Percentiles rank a stretch among this genome's conserved stretches.
phyloP scores from a whole-genome alignment of 108 stramenopile species.

The Nannochloropsis granulata region DNA sequence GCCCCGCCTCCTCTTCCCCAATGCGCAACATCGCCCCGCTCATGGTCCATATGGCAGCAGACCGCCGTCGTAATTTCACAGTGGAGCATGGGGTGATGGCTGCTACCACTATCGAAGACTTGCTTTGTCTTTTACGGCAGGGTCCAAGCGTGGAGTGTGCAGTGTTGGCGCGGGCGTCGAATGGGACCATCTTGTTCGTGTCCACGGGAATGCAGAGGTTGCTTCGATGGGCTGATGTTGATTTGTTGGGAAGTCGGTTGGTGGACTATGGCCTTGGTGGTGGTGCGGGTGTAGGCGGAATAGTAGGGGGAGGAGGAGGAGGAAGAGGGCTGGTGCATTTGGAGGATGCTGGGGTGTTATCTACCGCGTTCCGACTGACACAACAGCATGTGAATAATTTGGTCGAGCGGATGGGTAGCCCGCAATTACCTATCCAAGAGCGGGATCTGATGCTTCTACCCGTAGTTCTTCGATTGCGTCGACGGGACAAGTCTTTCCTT shows the following conservation, averaged over 20 bases:
- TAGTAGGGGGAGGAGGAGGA: not conserved
- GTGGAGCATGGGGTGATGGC: not conserved
- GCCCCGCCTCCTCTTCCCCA: not conserved
- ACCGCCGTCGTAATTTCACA: not conserved
- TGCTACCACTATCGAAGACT: not conserved
- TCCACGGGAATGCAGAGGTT: not conserved
- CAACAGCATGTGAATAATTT: not conserved
- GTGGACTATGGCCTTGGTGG: not conserved
- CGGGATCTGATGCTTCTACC: not conserved
- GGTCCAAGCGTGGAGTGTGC: not conserved
- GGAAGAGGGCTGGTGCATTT: not conserved
- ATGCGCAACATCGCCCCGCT: not conserved
- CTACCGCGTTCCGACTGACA: not conserved
- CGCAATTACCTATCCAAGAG: not conserved
- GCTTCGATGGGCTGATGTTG: not conserved
- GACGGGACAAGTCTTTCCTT: not conserved
- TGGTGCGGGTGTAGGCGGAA: not conserved
- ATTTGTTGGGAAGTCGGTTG: not conserved
- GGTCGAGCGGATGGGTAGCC: not conserved
- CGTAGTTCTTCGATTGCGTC: not conserved
- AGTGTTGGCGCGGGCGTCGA: not conserved
- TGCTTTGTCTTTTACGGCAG: not conserved
- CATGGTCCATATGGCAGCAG: not conserved
- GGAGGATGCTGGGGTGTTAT: not conserved
- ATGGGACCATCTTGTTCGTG: not conserved